A percentile compares a stretch with the other conserved stretches of the same genome.
Conservation (phyloP, 1,139 yeast species). For the Magnusiomyces ingens region DNA sequence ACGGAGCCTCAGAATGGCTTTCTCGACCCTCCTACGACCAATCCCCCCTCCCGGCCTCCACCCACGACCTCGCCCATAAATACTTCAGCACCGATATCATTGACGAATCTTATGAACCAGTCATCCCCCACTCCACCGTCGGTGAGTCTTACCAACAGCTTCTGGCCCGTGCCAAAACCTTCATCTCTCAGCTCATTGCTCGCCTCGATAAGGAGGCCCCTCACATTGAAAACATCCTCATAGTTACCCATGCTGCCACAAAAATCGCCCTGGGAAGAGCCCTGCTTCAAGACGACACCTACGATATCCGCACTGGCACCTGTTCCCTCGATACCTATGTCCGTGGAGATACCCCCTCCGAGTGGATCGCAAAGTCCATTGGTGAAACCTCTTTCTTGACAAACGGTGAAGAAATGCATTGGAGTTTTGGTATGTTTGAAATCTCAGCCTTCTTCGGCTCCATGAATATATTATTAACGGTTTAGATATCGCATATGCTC, state of each 20-base stretch:
- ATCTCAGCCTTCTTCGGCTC: slow-evolving; percentile 1
- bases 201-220: slow-evolving; percentile 49
- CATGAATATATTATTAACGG: neutral
- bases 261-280: slow-evolving; percentile 73
- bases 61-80: neutral
- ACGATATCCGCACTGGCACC: slow-evolving; percentile 47
- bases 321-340: slow-evolving; percentile 53
- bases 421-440: slow-evolving; percentile 69
- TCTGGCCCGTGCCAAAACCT: slow-evolving; percentile 45
- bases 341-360: slow-evolving; percentile 29
- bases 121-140: slow-evolving; percentile 47
- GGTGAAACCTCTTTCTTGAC: slow-evolving; percentile 63
- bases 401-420: slow-evolving; percentile 85
- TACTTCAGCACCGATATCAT: slow-evolving; percentile 23
- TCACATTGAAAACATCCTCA: slow-evolving; percentile 46
- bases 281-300: slow-evolving; percentile 44
- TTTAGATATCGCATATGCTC: slow-evolving; percentile 48
- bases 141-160: slow-evolving; percentile 68
- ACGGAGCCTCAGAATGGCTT: slow-evolving; percentile 52
- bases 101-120: slow-evolving; percentile 36
- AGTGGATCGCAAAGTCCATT: slow-evolving; percentile 53
- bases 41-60: slow-evolving; percentile 16
- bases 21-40: slow-evolving; percentile 17
- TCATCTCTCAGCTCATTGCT: slow-evolving; percentile 47
- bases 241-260: slow-evolving; percentile 80